Evolutionary conservation across 164 flowering plant genomes (phyloP), one percentile per base, ranked within the genome.

Genomic region (Umbellularia californica): DNA sequence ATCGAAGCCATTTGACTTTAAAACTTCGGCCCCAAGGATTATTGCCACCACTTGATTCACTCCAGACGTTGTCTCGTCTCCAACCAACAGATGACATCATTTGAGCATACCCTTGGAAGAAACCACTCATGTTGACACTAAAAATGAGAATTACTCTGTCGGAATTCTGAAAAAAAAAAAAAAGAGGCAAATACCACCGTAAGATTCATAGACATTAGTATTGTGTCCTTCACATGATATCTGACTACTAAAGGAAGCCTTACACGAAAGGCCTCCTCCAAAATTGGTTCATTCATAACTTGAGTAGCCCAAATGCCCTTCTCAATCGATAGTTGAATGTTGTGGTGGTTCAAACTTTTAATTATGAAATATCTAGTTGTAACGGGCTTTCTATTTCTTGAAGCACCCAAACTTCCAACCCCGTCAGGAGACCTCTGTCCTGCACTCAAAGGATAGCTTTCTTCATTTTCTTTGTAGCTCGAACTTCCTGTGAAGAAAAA

Each of bases 221-320:
- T 27, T 20, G 80, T 41, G 78, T 72, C 33, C 47, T 41, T 41
- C 2, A 41, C 19, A 82, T 47, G n/a, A 71, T 15, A 70, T 65
- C 67, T 69, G 15, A 68, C 58, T 50, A 67, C 30, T 62, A 75
- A 22, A 68, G 27, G 50, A 65, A 70, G 20, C 72, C 92, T 91
- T 90, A 93, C 98, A 83, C 88, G 83, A 80, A 88, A 93, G 35
- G 98, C 97, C 74, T 87, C 95, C 74, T 90, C 97, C 81, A 93
- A 79, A 79, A 90, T 88, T 66, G 93, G 92, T 83, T 93, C 98
- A 85, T 93, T 93, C 95, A 91, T 90, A 71, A 90, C 90, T 85
- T 93, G 98, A 76, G 98, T 93, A 22, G 98, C 98, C 98, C 98
- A 93, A 65, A 93, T 91, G 78, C 94, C 98, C 78, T 79, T 91